Conservation (phyloP, 2,329 filamentous ascomycete genomes). For the Aspergillus fumigatiaffinis region DNA sequence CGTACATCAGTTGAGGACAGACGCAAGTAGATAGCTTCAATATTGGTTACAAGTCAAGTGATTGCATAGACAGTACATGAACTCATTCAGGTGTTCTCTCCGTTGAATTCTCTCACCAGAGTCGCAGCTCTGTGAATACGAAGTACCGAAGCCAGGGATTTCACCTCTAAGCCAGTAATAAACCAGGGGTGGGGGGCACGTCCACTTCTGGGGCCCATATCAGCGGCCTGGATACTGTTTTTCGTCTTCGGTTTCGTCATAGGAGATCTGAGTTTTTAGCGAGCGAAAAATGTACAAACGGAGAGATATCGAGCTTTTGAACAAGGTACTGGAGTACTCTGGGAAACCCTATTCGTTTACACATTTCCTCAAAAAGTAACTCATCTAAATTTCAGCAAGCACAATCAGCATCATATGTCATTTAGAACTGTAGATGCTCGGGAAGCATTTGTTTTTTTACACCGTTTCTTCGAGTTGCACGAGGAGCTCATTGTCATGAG, state of each 20-base stretch:
- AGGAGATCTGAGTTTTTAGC: background rate
- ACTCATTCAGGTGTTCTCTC: background rate
- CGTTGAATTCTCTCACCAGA: background rate
- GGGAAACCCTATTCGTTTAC: background rate
- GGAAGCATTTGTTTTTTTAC: background rate
- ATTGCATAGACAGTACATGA: background rate
- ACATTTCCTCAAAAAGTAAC: background rate
- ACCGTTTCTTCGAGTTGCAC: background rate
- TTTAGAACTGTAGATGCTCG: background rate
- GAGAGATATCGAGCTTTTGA: background rate
- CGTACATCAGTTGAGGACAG: background rate
- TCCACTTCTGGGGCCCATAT: no score
- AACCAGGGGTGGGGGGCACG: background rate
- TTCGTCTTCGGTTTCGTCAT: background rate
- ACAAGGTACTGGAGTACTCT: background rate
- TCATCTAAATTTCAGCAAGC: background rate
- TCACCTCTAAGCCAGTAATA: background rate
- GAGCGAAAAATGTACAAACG: background rate
- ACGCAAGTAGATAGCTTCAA: background rate
- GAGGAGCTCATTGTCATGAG: background rate
- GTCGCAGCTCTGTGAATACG: background rate
- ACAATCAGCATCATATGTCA: background rate
- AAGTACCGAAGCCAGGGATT: background rate
- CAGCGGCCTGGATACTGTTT: background rate
- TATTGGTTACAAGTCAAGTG: background rate